phyloP scores from a whole-genome alignment of 345 rosid species.

The Linum trigynum region DNA sequence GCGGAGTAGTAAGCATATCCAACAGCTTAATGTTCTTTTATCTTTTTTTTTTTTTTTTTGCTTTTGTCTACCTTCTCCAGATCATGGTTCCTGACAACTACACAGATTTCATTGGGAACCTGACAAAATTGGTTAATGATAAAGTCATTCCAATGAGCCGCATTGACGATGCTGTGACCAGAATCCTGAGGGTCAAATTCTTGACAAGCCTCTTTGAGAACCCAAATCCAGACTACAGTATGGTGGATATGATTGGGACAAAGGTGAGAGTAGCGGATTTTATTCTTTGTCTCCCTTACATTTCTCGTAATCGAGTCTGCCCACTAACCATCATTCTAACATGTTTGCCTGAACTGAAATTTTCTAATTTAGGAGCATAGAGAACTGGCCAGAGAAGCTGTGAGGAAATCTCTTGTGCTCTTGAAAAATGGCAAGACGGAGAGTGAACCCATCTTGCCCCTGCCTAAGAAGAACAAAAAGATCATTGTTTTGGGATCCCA shows the following conservation, averaged over 20 bases:
- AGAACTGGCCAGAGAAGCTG: slow-evolving; percentile 6
- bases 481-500: neutral
- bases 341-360: neutral
- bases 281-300: no score
- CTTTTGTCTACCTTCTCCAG: slow-evolving; percentile 20
- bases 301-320: no score
- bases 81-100: slow-evolving; percentile 58
- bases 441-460: neutral
- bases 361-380: neutral
- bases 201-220: slow-evolving; percentile 61
- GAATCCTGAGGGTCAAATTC: slow-evolving; percentile 77
- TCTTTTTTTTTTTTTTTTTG: no score
- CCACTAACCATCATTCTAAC: no score
- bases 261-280: no score
- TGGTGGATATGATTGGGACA: slow-evolving; percentile 31
- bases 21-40: neutral
- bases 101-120: slow-evolving; percentile 37
- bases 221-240: slow-evolving; percentile 21
- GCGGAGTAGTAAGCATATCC: no score
- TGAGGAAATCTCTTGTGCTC: slow-evolving; percentile 1
- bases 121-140: slow-evolving; percentile 35
- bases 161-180: slow-evolving; percentile 60
- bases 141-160: slow-evolving; percentile 47
- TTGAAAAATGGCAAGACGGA: slow-evolving; percentile 1
- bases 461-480: neutral